A percentile compares a stretch with the other conserved stretches of the same genome.
These are phyloP conservation scores for Cucurbita moschata DNA, from an alignment of 306 rosid genomes.

Conservation along the genomic window DNA sequence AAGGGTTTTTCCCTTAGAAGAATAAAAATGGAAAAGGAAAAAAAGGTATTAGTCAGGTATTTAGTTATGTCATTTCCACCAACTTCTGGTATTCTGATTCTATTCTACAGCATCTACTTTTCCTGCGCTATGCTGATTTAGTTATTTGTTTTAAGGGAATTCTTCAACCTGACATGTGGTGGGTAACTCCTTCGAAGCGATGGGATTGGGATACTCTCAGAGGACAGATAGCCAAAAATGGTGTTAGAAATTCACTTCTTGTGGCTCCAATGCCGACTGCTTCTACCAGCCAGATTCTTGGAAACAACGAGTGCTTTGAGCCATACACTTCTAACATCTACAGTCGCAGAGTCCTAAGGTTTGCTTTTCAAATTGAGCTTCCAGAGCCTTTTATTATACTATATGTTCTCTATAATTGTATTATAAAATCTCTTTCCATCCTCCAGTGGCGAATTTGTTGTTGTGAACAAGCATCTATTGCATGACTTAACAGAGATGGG, in stretches of 20 bases:
- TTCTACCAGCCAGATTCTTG: slow-evolving; percentile 85
- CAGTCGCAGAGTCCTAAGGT: slow-evolving; percentile 79
- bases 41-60: slow-evolving; percentile 47
- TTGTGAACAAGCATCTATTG: slow-evolving; percentile 82
- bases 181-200: slow-evolving; percentile 41
- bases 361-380: background rate
- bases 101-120: background rate
- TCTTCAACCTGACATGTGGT: slow-evolving; percentile 92
- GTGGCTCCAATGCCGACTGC: slow-evolving; percentile 92
- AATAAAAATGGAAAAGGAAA: background rate
- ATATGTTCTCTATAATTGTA: background rate
- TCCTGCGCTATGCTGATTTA: background rate
- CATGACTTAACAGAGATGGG: slow-evolving; percentile 89
- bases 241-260: slow-evolving; percentile 80
- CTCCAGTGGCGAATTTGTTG: slow-evolving; percentile 83
- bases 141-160: slow-evolving; percentile 36
- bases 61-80: background rate
- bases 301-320: slow-evolving; percentile 89
- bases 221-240: slow-evolving; percentile 34
- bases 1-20: background rate
- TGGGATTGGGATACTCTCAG: slow-evolving; percentile 69
- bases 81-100: background rate
- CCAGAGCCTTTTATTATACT: background rate
- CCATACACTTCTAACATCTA: slow-evolving; percentile 86
- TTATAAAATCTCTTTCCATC: slow-evolving; percentile 6